Evolutionary conservation across 2,329 filamentous ascomycete species (phyloP).

Genomic region (Fusarium bulbicola): DNA sequence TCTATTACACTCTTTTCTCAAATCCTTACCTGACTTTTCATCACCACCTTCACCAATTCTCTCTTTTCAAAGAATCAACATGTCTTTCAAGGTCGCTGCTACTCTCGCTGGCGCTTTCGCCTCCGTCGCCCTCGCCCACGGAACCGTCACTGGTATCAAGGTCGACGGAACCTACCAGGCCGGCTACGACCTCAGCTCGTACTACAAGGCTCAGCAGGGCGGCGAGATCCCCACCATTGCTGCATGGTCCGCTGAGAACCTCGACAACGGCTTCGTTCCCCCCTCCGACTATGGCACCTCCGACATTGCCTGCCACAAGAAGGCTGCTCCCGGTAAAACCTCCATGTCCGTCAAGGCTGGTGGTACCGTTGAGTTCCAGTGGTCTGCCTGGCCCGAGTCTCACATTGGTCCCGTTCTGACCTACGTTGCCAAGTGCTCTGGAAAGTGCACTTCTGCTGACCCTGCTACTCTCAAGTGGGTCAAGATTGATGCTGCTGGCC

Average conservation of each 20-base stretch:
- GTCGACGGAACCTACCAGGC: constrained; percentile 31
- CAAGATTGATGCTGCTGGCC: constrained; percentile 70
- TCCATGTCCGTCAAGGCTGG: constrained; percentile 53
- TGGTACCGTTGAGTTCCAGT: constrained; percentile 52
- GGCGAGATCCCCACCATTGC: constrained; percentile 31
- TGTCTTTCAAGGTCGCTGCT: constrained; percentile 37
- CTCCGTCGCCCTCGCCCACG: constrained; percentile 35
- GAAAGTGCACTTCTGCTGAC: constrained; percentile 63
- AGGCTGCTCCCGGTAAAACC: constrained; percentile 46
- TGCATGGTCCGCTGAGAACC: constrained; percentile 56
- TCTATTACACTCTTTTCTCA: constrained; percentile 26
- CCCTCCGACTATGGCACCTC: constrained; percentile 49
- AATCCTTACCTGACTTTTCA: neutral
- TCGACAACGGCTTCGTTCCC: constrained; percentile 62
- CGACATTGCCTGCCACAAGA: constrained; percentile 60
- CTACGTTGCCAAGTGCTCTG: constrained; percentile 68
- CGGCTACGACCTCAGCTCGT: constrained; percentile 34
- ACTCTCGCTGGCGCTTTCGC: constrained; percentile 36
- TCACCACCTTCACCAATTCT: neutral
- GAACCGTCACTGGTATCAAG: constrained; percentile 38
- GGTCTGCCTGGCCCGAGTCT: constrained; percentile 54
- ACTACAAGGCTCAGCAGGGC: constrained; percentile 34
- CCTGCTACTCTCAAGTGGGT: constrained; percentile 65
- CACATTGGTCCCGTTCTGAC: constrained; percentile 67
- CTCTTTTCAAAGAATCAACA: constrained; percentile 10